Evolutionary conservation across 108 stramenopile genomes (phyloP), one percentile per base, ranked within the genome.

Genomic region (Nannochloropsis gaditana): DNA sequence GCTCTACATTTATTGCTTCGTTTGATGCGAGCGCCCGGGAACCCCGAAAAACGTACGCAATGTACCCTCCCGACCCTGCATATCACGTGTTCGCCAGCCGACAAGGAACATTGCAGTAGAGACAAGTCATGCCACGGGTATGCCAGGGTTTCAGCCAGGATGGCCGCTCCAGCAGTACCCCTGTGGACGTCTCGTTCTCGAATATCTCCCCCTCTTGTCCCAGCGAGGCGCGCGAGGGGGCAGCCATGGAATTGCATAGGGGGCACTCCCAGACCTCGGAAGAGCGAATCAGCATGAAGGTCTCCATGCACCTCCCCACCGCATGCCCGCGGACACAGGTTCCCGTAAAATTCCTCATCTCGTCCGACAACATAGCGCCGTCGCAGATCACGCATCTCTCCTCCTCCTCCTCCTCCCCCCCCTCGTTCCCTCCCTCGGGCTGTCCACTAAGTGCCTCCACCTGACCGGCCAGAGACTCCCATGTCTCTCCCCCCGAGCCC

Each of bases 211-310:
- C 8, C 59, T 73, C 8, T 6, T 6, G 3, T 73, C 31, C 31
- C 0, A 31, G 31, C 31, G 31, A 31, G 31, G 31, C 31, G 31
- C 31, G 31, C 31, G 59, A 73, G n/a, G 59, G 59, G n/a, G 19
- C 15, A n/a, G 59, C 59, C 59, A 73, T 73, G 19, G 59, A 73
- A n/a, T n/a, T 73, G n/a, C 59, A 73, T n/a, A 73, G n/a, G 59
- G 59, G 59, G n/a, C 59, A 73, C 8, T 73, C 59, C 59, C 59
- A 73, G n/a, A n/a, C 15, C n/a, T 73, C 59, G 19, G 59, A n/a
- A n/a, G 59, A n/a, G 19, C 59, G 15, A n/a, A 73, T 2, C 59
- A 73, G n/a, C 15, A n/a, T 73, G n/a, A 73, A 73, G 19, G 59
- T 73, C 2, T 73, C 59, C 59, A 73, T 73, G n/a, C 59, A 73